phyloP scores from a whole-genome alignment of 2,329 filamentous ascomycete genomes.

The Aspergillus phoenicis region DNA sequence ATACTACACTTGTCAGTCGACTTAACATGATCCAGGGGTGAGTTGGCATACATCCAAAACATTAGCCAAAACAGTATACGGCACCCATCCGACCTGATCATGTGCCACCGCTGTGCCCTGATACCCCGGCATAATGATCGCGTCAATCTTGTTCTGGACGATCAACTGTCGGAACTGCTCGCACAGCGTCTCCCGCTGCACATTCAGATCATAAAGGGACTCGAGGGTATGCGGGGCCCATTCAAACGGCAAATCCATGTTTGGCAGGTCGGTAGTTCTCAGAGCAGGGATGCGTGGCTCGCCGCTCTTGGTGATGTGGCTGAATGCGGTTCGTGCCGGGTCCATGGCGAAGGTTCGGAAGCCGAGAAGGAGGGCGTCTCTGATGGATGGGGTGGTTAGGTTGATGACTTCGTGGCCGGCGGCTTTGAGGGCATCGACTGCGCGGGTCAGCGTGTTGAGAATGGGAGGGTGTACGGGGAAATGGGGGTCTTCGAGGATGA shows the following conservation, averaged over 20 bases:
- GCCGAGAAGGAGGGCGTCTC: not conserved
- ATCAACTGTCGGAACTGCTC: not conserved
- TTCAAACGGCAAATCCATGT: not conserved
- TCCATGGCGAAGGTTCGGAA: not conserved
- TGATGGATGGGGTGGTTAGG: not conserved
- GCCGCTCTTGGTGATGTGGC: not conserved
- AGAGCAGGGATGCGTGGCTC: not conserved
- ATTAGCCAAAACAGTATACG: not conserved
- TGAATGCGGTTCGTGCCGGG: not conserved
- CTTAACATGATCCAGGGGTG: too few species aligned
- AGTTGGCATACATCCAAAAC: not conserved
- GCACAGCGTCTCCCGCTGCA: not conserved
- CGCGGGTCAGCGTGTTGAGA: not conserved
- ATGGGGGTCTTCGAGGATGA: conserved; percentile 5
- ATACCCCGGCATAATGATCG: not conserved
- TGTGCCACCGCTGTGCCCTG: not conserved
- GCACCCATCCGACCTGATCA: not conserved
- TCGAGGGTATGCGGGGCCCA: not conserved
- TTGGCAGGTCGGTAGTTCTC: not conserved
- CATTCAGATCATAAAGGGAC: not conserved
- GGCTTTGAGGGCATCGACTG: not conserved
- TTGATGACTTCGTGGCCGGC: not conserved
- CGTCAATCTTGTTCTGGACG: not conserved
- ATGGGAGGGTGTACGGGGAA: conserved; percentile 12
- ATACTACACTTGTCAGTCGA: not conserved